Evolutionary conservation across 768 basidiomycete species (phyloP), one percentile per base, ranked within the genome.

Genomic region (Chalciporus piperatus): DNA sequence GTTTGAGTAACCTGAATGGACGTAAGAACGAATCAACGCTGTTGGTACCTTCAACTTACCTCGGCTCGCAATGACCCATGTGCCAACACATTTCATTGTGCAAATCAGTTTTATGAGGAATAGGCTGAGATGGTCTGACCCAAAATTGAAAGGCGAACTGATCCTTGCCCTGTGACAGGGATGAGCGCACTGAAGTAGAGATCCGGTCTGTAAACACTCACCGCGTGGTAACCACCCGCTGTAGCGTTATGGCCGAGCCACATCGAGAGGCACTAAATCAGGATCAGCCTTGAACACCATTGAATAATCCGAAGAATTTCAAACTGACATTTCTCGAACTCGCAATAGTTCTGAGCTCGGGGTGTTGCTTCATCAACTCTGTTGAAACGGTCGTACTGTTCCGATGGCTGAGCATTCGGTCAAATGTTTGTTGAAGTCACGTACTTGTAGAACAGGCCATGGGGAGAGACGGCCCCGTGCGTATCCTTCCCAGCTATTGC

Each of bases 381-480:
- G 70, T 68, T 1, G 78, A 72, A 10, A 82, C 58, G 3, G 67
- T 74, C 0, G 75, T 67, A 44, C 78, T 79, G 30, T 44, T 37
- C 16, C 41, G n/a, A 30, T 33, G 2, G 17, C 40, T 52, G 38
- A 51, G 33, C 14, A 32, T 41, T 39, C 25, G 22, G 51, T 35
- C 13, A 8, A 13, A 45, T 41, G 16, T 39, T 52, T 19, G 32
- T 12, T 25, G 41, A 25, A 39, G 41, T 45, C 30, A 51, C 66
- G 51, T 47, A 79, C 80, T 74, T 76, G 56, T 79, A 83, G 54
- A 81, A 68, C 37, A 74, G 62, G 55, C 67, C 45, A 39, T 59
- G 45, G 47, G 61, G 52, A 50, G 70, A 63, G 1, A 56, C 51
- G 6, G 59, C 50, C 0, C 59, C 58, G 45, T 65, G 62, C 19